A percentile compares a stretch with the other conserved stretches of the same genome.
Conservation (phyloP, 73 alveolate genomes). For the Paramecium pentaurelia region DNA sequence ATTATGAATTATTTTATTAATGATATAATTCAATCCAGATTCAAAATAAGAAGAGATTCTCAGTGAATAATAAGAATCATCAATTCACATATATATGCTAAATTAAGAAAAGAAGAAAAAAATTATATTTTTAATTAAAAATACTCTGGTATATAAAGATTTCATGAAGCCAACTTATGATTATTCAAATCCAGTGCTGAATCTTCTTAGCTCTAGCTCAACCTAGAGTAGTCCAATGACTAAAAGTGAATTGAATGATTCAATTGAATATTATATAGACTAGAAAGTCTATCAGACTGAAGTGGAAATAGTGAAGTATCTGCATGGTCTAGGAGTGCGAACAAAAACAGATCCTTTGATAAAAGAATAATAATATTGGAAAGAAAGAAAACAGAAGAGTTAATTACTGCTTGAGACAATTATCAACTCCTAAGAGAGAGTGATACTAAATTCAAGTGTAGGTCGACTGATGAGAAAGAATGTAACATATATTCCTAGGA, state of each 20-base stretch:
- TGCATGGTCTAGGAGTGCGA: background rate
- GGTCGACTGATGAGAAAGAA: background rate
- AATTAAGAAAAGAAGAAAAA: background rate
- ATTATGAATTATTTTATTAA: background rate
- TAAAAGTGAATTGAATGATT: background rate
- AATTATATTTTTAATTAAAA: background rate
- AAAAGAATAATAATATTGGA: slow-evolving; percentile 1
- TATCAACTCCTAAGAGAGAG: background rate
- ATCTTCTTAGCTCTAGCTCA: background rate
- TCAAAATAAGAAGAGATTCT: background rate
- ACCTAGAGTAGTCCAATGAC: background rate
- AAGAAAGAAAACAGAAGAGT: background rate
- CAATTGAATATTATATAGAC: slow-evolving; percentile 3
- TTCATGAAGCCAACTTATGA: background rate
- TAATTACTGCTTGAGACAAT: background rate
- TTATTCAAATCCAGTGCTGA: background rate
- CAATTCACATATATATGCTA: background rate
- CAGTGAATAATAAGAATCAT: background rate
- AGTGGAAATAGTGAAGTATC: slow-evolving; percentile 8
- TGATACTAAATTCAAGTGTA: background rate
- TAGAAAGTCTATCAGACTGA: background rate
- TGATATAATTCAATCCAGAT: background rate
- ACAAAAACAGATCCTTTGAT: slow-evolving; percentile 13
- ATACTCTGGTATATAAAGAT: background rate
- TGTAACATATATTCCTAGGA: background rate